Evolutionary conservation across 495 filamentous ascomycete genomes (phyloP).

Genomic region (Neurospora hispaniola): DNA sequence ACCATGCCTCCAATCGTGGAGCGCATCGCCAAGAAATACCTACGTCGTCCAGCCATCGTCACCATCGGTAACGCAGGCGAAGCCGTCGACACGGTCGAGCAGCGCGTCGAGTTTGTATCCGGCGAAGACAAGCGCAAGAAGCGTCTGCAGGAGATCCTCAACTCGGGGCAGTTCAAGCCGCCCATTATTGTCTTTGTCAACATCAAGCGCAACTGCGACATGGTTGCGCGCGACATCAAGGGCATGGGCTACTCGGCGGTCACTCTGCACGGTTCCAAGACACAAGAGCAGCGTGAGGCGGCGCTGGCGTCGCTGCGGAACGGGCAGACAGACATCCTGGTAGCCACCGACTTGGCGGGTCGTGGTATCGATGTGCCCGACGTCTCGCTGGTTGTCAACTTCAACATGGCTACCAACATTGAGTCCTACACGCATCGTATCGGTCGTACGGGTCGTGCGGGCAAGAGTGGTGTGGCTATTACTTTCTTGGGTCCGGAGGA

Average conservation of each 20-base stretch:
- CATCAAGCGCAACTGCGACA: conserved; percentile 98
- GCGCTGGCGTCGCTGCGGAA: conserved; percentile 78
- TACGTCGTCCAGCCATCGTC: conserved; percentile 86
- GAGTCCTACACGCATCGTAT: conserved; percentile 97
- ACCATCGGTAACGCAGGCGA: conserved; percentile 92
- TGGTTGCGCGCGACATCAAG: conserved; percentile 90
- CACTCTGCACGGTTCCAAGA: conserved; percentile 90
- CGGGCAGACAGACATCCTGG: conserved; percentile 75
- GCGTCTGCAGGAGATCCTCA: conserved; percentile 81
- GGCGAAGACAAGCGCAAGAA: conserved; percentile 98
- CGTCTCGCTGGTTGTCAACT: conserved; percentile 91
- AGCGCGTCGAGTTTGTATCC: conserved; percentile 84
- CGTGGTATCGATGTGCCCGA: conserved; percentile 97
- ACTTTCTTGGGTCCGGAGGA: conserved; percentile 95
- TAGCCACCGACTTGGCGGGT: conserved; percentile 92
- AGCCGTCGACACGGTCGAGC: conserved; percentile 97
- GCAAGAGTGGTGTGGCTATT: conserved; percentile 93
- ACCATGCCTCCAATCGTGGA: conserved; percentile 95
- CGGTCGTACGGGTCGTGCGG: conserved; percentile 93
- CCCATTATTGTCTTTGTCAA: conserved; percentile 99
- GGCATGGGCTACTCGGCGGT: conserved; percentile 85
- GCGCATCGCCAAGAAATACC: conserved; percentile 91
- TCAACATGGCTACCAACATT: conserved; percentile 94
- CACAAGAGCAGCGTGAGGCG: conserved; percentile 94
- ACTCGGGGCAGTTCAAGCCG: conserved; percentile 72